Evolutionary conservation across 2,329 filamentous ascomycete genomes (phyloP), one percentile per base, ranked within the genome.

Genomic region (Neonectria ditissima): DNA sequence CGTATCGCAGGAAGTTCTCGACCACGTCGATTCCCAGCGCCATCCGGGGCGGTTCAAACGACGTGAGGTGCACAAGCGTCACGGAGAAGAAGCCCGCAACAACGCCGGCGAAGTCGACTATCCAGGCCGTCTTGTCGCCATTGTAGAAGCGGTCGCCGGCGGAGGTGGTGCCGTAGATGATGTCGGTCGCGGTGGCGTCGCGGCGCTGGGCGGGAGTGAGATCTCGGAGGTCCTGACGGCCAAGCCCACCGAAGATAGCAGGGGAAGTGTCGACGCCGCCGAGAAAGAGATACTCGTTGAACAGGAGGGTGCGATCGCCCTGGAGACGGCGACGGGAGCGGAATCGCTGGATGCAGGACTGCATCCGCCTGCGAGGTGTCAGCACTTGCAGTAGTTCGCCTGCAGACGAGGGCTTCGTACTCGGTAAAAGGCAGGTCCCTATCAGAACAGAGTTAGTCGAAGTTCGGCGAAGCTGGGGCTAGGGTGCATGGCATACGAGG

Each of bases 1-100:
- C 83, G 69, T 97, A 99, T 68, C 93, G 92, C 67, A 97, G 87
- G 75, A 98, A 98, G 74, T 96, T 97, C 63, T 88, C 87, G 43
- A 97, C 83, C 0, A 97, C 87, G 34, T 86, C 84, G 20, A 90
- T 87, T 3, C 88, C 89, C 4, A 59, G 56, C n/a, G 85, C 79
- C 65, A 94, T 84, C 13, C 84, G 78, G 0, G 80, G 75, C 16
- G 79, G 82, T 13, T 89, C 85, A 52, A 87, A 86, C 18, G 86
- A 83, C 39, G 87, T 86, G 39, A 87, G 80, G 26, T 80, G 80
- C 0, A 87, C 84, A 6, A 92, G 84, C 2, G 67, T 55, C 9
- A 82, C 87, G 77, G 80, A 94, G 86, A 97, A 80, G 76, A 92
- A 99, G 0, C 92, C 93, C 41, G 91, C 90, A 0, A 86, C 91